A percentile compares a stretch with the other conserved stretches of the same genome.
Evolutionary conservation across 164 flowering plant species (phyloP).

Genomic region (Amborella trichopoda): DNA sequence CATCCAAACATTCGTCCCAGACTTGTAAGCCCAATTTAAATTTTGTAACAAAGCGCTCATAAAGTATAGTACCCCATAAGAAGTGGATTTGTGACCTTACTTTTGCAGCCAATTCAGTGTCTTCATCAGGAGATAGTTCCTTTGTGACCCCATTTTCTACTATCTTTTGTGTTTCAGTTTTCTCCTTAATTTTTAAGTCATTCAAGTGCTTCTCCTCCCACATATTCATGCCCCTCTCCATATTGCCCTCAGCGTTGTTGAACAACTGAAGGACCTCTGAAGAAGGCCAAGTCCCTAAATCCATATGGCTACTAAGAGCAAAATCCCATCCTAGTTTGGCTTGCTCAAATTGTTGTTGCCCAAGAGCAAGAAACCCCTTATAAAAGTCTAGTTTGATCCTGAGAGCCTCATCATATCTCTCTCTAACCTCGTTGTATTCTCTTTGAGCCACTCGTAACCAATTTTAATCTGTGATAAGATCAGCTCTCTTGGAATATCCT

Average conservation of each 20-base stretch:
- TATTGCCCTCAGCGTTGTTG: conserved; percentile 72
- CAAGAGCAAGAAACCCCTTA: conserved; percentile 71
- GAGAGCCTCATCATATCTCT: conserved; percentile 59
- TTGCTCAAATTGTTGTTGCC: conserved; percentile 81
- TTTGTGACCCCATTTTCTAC: conserved; percentile 30
- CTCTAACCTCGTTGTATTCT: conserved; percentile 49
- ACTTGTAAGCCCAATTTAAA: conserved; percentile 55
- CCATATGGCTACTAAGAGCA: conserved; percentile 45
- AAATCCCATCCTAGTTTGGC: conserved; percentile 84
- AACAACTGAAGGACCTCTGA: conserved; percentile 45
- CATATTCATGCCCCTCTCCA: conserved; percentile 56
- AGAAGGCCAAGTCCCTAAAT: conserved; percentile 49
- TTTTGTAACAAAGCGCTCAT: conserved; percentile 79
- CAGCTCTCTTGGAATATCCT: conserved; percentile 31
- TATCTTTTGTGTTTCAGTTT: too few relatives aligned
- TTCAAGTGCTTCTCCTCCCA: conserved; percentile 52
- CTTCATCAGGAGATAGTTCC: conserved; percentile 42
- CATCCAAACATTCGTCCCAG: conserved; percentile 78
- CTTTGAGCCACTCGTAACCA: conserved; percentile 57
- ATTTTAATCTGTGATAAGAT: conserved; percentile 25
- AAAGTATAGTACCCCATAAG: conserved; percentile 79
- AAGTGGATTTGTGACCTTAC: conserved; percentile 72
- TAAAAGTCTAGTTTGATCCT: conserved; percentile 65
- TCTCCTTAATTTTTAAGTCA: conserved; percentile 15
- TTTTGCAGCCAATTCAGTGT: conserved; percentile 37